phyloP scores from a whole-genome alignment of 306 rosid species.

The Begonia peltatifolia region DNA sequence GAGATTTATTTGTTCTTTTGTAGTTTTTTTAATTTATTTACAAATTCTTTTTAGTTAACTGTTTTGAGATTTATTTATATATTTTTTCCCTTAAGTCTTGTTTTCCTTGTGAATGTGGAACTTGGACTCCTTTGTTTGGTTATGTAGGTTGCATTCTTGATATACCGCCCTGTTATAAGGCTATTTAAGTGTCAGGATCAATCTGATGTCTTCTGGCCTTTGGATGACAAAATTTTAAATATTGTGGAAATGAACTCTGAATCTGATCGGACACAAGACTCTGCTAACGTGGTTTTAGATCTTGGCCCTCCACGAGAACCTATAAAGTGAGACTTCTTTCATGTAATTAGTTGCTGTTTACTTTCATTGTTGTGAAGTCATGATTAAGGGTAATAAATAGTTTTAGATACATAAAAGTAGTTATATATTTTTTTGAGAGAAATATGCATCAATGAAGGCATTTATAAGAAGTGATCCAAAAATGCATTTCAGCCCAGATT shows the following conservation, averaged over 20 bases:
- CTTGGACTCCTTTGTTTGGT: constrained; percentile 2
- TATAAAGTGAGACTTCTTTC: constrained; percentile 28
- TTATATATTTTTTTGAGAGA: too few species aligned
- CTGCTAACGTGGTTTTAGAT: constrained; percentile 53
- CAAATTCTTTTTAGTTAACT: background rate
- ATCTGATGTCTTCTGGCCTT: constrained; percentile 78
- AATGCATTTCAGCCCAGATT: too few species aligned
- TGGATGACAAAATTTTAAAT: constrained; percentile 38
- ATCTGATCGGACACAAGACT: constrained; percentile 32
- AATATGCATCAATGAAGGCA: too few species aligned
- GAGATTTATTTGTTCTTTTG: background rate
- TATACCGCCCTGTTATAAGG: constrained; percentile 93
- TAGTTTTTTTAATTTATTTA: background rate
- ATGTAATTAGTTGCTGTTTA: background rate
- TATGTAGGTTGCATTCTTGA: constrained; percentile 80
- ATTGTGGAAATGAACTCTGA: constrained; percentile 34
- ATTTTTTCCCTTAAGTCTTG: background rate
- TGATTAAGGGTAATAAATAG: too few species aligned
- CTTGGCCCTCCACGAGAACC: constrained; percentile 49
- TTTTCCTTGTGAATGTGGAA: background rate
- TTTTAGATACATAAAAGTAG: too few species aligned
- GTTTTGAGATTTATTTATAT: background rate
- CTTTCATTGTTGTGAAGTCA: too few species aligned
- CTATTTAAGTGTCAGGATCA: constrained; percentile 55
- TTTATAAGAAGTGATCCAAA: too few species aligned